These are phyloP conservation scores for Benincasa hispida DNA, from an alignment of 306 rosid species.

Conservation along the genomic window DNA sequence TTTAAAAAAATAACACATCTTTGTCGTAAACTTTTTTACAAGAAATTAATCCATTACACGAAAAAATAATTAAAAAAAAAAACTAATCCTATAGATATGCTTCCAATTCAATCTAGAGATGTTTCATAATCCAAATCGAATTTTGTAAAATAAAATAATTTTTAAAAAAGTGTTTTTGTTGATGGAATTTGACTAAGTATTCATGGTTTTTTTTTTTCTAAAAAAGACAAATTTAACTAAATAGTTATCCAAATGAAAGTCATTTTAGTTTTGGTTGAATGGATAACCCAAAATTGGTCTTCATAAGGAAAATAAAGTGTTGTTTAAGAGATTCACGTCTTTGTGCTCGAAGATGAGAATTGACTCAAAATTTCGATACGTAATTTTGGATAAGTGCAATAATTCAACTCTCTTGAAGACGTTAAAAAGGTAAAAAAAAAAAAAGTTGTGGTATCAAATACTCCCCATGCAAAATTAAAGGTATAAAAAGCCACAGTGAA, in stretches of 20 bases:
- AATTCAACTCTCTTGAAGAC: background rate
- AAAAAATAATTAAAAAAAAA: no score
- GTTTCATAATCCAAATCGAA: no score
- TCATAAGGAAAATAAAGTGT: background rate
- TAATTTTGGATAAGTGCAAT: background rate
- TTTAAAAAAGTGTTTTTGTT: no score
- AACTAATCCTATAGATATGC: no score
- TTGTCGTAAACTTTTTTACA: background rate
- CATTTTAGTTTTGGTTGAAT: background rate
- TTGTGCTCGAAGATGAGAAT: no score
- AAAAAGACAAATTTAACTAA: no score
- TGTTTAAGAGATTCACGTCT: background rate
- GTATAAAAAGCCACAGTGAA: background rate
- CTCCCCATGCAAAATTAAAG: background rate
- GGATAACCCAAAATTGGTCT: background rate
- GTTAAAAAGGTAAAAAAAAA: background rate
- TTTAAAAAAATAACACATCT: background rate
- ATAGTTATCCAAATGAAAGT: no score
- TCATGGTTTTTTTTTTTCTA: no score
- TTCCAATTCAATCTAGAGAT: no score
- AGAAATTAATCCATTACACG: background rate
- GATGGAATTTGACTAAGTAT: no score
- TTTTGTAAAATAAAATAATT: no score
- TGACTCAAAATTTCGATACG: no score
- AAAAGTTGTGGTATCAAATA: background rate